These are phyloP conservation scores for Austroboletus novae-zelandiae DNA, from an alignment of 1,284 basidiomycete species.

Conservation along the genomic window DNA sequence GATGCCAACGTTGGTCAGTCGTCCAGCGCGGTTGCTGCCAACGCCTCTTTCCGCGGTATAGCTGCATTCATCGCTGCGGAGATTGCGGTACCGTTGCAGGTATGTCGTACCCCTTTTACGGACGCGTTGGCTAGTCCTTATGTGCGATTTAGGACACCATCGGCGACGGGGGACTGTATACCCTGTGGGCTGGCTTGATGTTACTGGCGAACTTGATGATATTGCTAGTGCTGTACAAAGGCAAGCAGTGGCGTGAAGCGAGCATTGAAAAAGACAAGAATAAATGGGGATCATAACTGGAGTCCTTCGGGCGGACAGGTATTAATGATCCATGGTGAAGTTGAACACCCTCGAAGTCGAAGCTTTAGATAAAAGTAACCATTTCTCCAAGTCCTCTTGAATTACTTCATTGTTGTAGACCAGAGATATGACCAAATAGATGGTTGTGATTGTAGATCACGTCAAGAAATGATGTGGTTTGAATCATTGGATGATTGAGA, in stretches of 20 bases:
- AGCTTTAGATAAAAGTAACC: no score
- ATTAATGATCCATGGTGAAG: no score
- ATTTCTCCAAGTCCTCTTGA: no score
- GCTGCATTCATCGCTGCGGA: conserved; percentile 72
- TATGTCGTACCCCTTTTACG: not conserved
- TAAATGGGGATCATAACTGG: not conserved
- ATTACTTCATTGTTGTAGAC: no score
- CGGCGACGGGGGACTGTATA: conserved; percentile 65
- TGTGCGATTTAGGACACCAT: conserved; percentile 41
- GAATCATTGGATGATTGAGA: no score
- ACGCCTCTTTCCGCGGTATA: conserved; percentile 67
- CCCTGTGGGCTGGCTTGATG: conserved; percentile 56
- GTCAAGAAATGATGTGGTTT: no score
- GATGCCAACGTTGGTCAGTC: conserved; percentile 77
- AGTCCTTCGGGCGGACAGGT: no score
- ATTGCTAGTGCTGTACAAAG: conserved; percentile 43
- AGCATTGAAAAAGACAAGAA: conserved; percentile 18
- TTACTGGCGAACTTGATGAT: conserved; percentile 41
- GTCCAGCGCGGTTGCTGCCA: conserved; percentile 68
- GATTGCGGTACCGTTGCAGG: conserved; percentile 47
- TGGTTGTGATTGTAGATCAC: no score
- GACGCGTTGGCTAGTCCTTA: not conserved
- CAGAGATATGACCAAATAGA: no score
- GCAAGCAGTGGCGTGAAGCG: conserved; percentile 36
- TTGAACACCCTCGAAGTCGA: no score